Conservation (phyloP, 2,329 filamentous ascomycete genomes). For the Thermoascus crustaceus region DNA sequence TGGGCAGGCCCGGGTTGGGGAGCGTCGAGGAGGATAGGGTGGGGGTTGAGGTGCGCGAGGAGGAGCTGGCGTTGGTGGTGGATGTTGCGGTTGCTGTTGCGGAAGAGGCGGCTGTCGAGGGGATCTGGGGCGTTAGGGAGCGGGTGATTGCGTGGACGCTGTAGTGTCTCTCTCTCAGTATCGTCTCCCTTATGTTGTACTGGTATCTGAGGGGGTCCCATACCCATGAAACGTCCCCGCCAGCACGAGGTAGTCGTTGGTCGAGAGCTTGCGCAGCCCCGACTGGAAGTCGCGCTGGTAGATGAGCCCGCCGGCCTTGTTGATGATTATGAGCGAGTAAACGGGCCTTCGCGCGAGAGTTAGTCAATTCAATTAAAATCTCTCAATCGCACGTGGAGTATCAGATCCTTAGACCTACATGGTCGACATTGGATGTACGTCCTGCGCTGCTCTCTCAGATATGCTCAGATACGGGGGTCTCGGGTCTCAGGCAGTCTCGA, state of each 20-base stretch:
- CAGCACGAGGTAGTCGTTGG: conserved; percentile 94
- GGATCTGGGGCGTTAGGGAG: conserved; percentile 41
- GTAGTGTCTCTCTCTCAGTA: conserved; percentile 2
- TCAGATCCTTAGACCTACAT: no score
- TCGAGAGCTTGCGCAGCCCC: conserved; percentile 76
- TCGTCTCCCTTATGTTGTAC: background rate
- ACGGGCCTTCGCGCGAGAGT: conserved; percentile 55
- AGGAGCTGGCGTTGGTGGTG: conserved; percentile 12
- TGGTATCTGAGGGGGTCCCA: conserved; percentile 8
- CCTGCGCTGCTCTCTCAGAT: background rate
- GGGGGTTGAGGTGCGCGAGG: conserved; percentile 27
- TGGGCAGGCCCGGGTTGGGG: conserved; percentile 24
- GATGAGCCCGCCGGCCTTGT: conserved; percentile 93
- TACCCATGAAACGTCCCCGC: conserved; percentile 96
- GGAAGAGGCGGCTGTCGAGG: conserved; percentile 30
- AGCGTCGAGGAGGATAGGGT: conserved; percentile 20
- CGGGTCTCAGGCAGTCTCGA: background rate
- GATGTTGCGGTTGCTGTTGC: conserved; percentile 26
- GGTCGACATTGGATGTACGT: background rate
- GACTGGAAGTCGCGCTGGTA: conserved; percentile 93
- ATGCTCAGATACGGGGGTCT: no score
- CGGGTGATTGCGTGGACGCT: conserved; percentile 59
- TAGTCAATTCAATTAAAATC: no score
- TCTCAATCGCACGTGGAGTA: no score
- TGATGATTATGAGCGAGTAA: conserved; percentile 93